Conservation (phyloP, 345 rosid genomes). For the Heritiera littoralis region DNA sequence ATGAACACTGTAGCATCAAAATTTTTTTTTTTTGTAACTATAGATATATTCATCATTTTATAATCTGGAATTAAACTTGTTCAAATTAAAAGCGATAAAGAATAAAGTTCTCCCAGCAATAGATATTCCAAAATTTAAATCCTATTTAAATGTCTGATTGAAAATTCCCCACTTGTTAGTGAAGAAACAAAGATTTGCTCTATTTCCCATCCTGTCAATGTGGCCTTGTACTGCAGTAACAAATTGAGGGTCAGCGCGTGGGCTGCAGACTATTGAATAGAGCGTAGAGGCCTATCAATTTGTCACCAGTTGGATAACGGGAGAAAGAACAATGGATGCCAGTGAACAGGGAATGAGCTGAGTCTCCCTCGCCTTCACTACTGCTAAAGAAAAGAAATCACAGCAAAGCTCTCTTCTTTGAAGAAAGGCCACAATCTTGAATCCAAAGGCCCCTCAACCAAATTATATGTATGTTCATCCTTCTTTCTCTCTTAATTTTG, state of each 20-base stretch:
- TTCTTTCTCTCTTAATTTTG: not conserved
- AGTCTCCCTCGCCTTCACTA: not conserved
- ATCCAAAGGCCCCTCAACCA: not conserved
- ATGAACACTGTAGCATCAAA: too few relatives aligned
- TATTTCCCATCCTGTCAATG: too few relatives aligned
- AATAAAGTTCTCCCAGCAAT: too few relatives aligned
- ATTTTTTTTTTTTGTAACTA: too few relatives aligned
- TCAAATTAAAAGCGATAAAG: too few relatives aligned
- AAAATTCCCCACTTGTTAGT: too few relatives aligned
- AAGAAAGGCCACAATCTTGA: not conserved
- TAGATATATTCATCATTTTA: too few relatives aligned
- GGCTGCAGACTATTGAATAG: not conserved
- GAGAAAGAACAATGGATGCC: not conserved
- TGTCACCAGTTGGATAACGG: constrained; percentile 3
- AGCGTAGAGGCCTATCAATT: not conserved
- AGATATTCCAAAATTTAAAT: too few relatives aligned
- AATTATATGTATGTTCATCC: constrained; percentile 15
- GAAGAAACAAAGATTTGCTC: too few relatives aligned
- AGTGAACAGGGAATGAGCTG: not conserved
- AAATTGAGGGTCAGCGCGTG: not conserved
- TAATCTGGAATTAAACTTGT: too few relatives aligned
- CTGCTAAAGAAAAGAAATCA: not conserved
- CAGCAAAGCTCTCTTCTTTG: not conserved
- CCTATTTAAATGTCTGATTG: too few relatives aligned
- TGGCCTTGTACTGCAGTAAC: too few relatives aligned